Evolutionary conservation across 352 stramenopile species (phyloP).

Genomic region (Globisporangium rhizosaccharum): DNA sequence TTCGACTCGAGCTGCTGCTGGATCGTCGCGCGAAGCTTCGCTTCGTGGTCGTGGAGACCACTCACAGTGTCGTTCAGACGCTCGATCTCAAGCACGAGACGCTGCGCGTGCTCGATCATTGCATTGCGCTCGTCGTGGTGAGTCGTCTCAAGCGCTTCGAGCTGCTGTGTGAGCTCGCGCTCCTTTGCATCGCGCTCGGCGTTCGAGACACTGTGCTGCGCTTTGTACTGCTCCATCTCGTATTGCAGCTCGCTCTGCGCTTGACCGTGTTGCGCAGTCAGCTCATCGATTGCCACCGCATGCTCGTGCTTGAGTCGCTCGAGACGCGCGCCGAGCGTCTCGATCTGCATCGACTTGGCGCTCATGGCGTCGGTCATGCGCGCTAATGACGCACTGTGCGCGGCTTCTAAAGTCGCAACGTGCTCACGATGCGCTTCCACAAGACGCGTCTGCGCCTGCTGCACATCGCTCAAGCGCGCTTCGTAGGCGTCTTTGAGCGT

Average conservation of each 20-base stretch:
- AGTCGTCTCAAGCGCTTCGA: constrained; percentile 1
- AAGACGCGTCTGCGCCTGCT: background rate
- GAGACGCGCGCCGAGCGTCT: constrained; percentile 19
- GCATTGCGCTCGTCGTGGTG: background rate
- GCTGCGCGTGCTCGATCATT: constrained; percentile 1
- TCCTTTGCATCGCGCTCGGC: constrained; percentile 24
- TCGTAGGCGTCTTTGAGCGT: constrained; percentile 6
- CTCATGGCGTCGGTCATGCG: constrained; percentile 37
- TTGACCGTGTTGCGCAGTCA: background rate
- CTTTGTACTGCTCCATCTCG: constrained; percentile 10
- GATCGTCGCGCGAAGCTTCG: constrained; percentile 28
- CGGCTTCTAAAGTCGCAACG: constrained; percentile 10
- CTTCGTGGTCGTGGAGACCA: constrained; percentile 26
- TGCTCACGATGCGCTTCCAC: constrained; percentile 6
- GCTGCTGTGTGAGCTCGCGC: background rate
- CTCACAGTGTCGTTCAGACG: constrained; percentile 10
- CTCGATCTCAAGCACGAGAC: constrained; percentile 3
- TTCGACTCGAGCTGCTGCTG: constrained; percentile 37
- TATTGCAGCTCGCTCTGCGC: background rate
- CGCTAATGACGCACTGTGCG: constrained; percentile 18
- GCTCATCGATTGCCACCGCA: background rate
- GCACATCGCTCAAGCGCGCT: background rate
- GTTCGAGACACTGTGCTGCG: constrained; percentile 30
- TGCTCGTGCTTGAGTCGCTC: background rate
- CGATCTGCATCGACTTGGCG: constrained; percentile 28